Percentiles rank a stretch among this genome's conserved stretches.
These are phyloP conservation scores for Ceratocystis alfenasii DNA, from an alignment of 2,329 filamentous ascomycete genomes.

Conservation along the genomic window DNA sequence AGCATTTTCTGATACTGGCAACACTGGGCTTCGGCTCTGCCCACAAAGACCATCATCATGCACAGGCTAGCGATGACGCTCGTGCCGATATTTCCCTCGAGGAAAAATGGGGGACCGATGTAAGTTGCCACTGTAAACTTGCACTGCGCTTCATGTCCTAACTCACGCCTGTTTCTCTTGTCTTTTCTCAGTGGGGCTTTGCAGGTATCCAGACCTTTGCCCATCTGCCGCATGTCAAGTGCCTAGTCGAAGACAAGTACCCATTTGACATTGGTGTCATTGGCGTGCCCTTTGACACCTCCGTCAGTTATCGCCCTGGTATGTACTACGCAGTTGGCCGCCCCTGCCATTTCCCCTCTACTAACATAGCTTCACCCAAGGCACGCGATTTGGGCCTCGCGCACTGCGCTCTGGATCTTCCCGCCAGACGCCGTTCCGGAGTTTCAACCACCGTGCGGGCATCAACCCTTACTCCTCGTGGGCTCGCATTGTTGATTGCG, in stretches of 20 bases:
- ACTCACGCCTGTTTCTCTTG: neutral
- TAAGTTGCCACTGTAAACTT: slow-evolving; percentile 10
- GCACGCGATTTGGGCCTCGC: slow-evolving; percentile 73
- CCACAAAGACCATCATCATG: slow-evolving; percentile 15
- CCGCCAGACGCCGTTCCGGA: slow-evolving; percentile 66
- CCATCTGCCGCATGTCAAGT: slow-evolving; percentile 56
- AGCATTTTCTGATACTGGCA: slow-evolving; percentile 7
- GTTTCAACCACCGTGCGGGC: slow-evolving; percentile 65
- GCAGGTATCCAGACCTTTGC: slow-evolving; percentile 65
- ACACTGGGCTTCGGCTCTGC: slow-evolving; percentile 7
- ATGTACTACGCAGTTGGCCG: slow-evolving; percentile 23
- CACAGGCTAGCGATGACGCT: neutral
- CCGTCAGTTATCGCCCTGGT: slow-evolving; percentile 58
- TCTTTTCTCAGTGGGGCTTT: slow-evolving; percentile 38
- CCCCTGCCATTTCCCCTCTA: neutral
- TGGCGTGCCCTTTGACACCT: slow-evolving; percentile 63
- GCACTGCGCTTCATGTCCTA: neutral
- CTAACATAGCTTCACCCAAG: slow-evolving; percentile 27
- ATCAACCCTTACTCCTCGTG: slow-evolving; percentile 76
- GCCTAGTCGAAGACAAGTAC: slow-evolving; percentile 52
- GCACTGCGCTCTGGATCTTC: slow-evolving; percentile 76
- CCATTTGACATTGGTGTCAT: slow-evolving; percentile 60
- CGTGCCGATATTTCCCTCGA: slow-evolving; percentile 8
- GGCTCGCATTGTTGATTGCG: slow-evolving; percentile 75
- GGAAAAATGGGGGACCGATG: slow-evolving; percentile 22